Percentiles rank a stretch among this genome's conserved stretches.
Evolutionary conservation across 2,329 filamentous ascomycete genomes (phyloP).

Genomic region (Raffaelea albimanens): DNA sequence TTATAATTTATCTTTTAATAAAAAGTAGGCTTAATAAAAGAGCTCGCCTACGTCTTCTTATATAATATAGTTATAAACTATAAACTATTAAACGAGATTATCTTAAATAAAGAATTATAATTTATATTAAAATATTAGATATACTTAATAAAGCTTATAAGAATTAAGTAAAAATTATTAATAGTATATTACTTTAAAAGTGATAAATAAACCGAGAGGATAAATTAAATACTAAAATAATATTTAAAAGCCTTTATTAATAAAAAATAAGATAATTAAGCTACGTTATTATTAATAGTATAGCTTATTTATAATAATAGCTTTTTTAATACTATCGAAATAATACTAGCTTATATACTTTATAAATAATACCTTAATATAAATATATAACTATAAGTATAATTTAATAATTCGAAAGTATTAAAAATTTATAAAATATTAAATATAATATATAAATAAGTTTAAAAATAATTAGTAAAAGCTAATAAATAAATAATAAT

Average conservation of each 20-base stretch:
- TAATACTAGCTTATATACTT: no score
- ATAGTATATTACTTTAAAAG: not conserved
- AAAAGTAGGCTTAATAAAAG: no score
- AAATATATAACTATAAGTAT: no score
- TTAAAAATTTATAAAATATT: no score
- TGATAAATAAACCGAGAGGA: not conserved
- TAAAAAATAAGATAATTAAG: not conserved
- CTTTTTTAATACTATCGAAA: no score
- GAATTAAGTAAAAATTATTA: not conserved
- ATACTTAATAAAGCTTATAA: not conserved
- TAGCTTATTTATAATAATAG: not conserved
- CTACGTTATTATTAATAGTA: not conserved
- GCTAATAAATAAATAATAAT: not conserved
- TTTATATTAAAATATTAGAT: no score
- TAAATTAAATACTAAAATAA: not conserved
- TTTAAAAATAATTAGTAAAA: not conserved
- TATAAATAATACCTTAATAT: no score
- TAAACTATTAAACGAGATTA: not conserved
- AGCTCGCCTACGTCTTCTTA: no score
- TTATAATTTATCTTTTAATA: no score
- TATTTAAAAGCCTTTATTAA: not conserved
- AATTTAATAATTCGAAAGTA: no score
- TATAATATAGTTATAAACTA: no score
- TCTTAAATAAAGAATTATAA: not conserved
- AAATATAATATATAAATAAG: no score